Evolutionary conservation across 106 monocot genomes (phyloP).

Genomic region (Dendrobium nobile): DNA sequence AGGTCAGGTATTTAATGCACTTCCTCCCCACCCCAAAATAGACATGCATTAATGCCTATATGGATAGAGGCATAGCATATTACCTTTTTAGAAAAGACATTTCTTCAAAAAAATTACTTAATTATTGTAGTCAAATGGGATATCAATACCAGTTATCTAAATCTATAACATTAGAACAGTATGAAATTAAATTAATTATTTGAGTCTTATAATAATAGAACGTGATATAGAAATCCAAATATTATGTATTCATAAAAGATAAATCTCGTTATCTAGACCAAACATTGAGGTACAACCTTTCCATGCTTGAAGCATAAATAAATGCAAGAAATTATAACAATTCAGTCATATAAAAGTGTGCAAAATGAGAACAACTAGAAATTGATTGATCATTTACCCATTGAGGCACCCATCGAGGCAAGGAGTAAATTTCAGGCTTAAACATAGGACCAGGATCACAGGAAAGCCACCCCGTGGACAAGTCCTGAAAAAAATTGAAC

Average conservation of each 20-base stretch:
- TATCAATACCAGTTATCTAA: too few relatives aligned
- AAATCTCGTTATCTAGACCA: neutral
- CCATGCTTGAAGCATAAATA: neutral
- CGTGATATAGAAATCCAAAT: neutral
- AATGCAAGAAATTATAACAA: neutral
- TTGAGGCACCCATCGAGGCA: slow-evolving; percentile 41
- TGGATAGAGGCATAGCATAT: too few relatives aligned
- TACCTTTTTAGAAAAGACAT: too few relatives aligned
- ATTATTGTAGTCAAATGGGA: too few relatives aligned
- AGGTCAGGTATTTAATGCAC: too few relatives aligned
- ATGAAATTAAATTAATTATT: too few relatives aligned
- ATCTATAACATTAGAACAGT: too few relatives aligned
- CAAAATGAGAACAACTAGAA: slow-evolving; percentile 6
- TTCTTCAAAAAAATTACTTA: too few relatives aligned
- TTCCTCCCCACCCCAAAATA: too few relatives aligned
- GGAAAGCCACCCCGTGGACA: slow-evolving; percentile 96
- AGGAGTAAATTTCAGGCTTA: slow-evolving; percentile 56
- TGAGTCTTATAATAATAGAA: too few relatives aligned
- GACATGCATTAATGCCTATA: too few relatives aligned
- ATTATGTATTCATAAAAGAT: neutral
- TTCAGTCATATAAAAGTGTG: neutral
- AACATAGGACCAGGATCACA: slow-evolving; percentile 95
- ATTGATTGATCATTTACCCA: slow-evolving; percentile 45
- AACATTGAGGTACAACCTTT: neutral
- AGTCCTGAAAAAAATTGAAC: slow-evolving; percentile 48